A percentile compares a stretch with the other conserved stretches of the same genome.
Evolutionary conservation across 352 stramenopile species (phyloP).

Genomic region (Pythium aquatile): DNA sequence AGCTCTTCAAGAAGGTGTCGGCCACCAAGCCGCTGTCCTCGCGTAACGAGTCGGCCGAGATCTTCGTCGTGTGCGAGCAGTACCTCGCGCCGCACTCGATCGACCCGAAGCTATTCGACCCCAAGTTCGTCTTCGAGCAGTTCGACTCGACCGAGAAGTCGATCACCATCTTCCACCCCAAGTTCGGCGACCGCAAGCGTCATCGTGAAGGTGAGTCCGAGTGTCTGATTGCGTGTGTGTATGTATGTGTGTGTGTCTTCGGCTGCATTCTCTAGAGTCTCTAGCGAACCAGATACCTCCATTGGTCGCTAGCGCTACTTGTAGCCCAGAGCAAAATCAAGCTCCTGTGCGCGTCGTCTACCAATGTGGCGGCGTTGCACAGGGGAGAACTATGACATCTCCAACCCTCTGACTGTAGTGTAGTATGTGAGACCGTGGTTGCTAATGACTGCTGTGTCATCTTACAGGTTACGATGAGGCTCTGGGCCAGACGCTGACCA

Average conservation of each 20-base stretch:
- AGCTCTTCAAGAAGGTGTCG: slow-evolving; percentile 98
- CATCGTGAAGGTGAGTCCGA: slow-evolving; percentile 88
- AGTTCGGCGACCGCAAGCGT: slow-evolving; percentile 94
- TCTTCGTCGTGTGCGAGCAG: slow-evolving; percentile 98
- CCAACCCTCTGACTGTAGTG: neutral
- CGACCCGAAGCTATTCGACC: slow-evolving; percentile 97
- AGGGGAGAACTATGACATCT: slow-evolving; percentile 86
- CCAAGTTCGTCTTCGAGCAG: slow-evolving; percentile 97
- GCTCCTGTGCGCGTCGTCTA: slow-evolving; percentile 49
- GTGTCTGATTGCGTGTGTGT: slow-evolving; percentile 18
- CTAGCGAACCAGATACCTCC: slow-evolving; percentile 60
- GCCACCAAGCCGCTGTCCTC: slow-evolving; percentile 98
- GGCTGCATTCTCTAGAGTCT: slow-evolving; percentile 91
- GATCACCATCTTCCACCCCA: slow-evolving; percentile 98
- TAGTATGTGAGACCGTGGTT: slow-evolving; percentile 15
- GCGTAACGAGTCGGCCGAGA: slow-evolving; percentile 98
- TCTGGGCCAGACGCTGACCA: slow-evolving; percentile 81
- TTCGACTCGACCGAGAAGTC: slow-evolving; percentile 86
- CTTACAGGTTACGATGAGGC: slow-evolving; percentile 91
- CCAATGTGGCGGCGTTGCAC: slow-evolving; percentile 19
- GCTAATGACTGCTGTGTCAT: neutral
- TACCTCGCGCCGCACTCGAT: slow-evolving; percentile 97
- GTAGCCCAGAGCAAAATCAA: slow-evolving; percentile 91
- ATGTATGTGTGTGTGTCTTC: slow-evolving; percentile 22
- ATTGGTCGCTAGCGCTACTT: slow-evolving; percentile 87